Evolutionary conservation across 2,329 filamentous ascomycete genomes (phyloP), one percentile per base, ranked within the genome.

Genomic region (Cladosporium oxysporum): DNA sequence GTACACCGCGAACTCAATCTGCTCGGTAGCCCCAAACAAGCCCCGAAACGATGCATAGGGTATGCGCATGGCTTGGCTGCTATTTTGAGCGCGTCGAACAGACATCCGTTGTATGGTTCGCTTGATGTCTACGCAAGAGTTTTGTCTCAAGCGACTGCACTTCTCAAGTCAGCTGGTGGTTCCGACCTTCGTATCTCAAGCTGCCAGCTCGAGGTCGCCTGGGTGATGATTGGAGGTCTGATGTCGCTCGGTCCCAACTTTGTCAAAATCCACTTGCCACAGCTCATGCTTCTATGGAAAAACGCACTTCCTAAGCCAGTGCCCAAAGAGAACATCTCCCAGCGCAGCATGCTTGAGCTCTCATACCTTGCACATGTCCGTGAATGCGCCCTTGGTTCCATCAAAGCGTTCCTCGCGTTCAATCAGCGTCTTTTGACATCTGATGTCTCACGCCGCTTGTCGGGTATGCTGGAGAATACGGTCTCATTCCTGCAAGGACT

Each of bases 211-310:
- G 95, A 99, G 76, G 93, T 99, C 2, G 95, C 95, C 5, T 99
- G 95, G 94, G 96, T 96, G 58, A 82, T 99, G 66, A 96, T 99
- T 57, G 95, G 96, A 44, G 95, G 96, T 0, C 82, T 99, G 64
- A 98, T 98, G 94, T 93, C 93, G 0, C 85, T 99, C 0, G 95
- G 95, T 0, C 94, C 95, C 4, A 98, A 97, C 77, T 99, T 99
- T 77, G 94, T 98, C 78, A 99, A 99, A 80, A 98, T 98, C 28
- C 95, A 99, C 78, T 85, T 99, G 8, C 94, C 93, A 2, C 95
- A 99, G 75, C 84, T 99, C 26, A 87, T 99, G 65, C 82, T 99
- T 10, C 82, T 99, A 7, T 99, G 95, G 95, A 97, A 97, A 79
- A 99, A 98, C 77, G 94, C 95, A 0, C 84, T 99, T 12, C 94